phyloP scores from a whole-genome alignment of 805 yeast genomes.

The Limtongozyma cylindracea region DNA sequence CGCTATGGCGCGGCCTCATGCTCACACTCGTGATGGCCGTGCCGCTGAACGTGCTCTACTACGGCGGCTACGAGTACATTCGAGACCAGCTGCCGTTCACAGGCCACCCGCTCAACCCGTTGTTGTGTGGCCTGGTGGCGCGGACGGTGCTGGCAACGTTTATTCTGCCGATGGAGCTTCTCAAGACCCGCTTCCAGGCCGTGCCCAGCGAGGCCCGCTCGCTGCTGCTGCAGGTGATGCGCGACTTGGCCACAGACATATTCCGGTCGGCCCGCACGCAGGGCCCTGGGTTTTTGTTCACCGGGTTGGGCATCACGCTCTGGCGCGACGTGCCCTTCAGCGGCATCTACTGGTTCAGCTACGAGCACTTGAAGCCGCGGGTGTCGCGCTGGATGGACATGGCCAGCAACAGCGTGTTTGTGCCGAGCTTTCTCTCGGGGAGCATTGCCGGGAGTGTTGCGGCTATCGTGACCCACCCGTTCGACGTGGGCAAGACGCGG shows the following conservation, averaged over 20 bases:
- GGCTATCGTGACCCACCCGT: constrained; percentile 76
- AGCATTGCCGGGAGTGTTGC: constrained; percentile 68
- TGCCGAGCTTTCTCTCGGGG: constrained; percentile 56
- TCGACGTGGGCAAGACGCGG: constrained; percentile 92
- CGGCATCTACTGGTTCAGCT: constrained; percentile 82
- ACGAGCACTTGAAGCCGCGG: constrained; percentile 23
- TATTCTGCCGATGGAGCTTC: constrained; percentile 68
- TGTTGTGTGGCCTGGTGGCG: constrained; percentile 69
- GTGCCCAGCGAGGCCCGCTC: constrained; percentile 21
- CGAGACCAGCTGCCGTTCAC: constrained; percentile 35
- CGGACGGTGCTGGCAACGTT: constrained; percentile 62
- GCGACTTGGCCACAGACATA: constrained; percentile 27
- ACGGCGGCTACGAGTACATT: constrained; percentile 76
- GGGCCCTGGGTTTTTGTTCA: constrained; percentile 49
- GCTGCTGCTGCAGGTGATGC: constrained; percentile 8
- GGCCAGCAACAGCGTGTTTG: constrained; percentile 13
- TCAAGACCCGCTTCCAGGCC: constrained; percentile 81
- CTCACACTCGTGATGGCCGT: constrained; percentile 70
- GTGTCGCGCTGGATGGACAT: constrained; percentile 6
- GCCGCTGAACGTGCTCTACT: constrained; percentile 84
- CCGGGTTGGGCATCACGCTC: constrained; percentile 66
- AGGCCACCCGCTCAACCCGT: constrained; percentile 37
- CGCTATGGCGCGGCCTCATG: constrained; percentile 79
- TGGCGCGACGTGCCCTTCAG: constrained; percentile 98
- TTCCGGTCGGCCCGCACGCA: constrained; percentile 18